A percentile compares a stretch with the other conserved stretches of the same genome.
Evolutionary conservation across 2,329 filamentous ascomycete genomes (phyloP).

Genomic region (Pestalotiopsis sp.): DNA sequence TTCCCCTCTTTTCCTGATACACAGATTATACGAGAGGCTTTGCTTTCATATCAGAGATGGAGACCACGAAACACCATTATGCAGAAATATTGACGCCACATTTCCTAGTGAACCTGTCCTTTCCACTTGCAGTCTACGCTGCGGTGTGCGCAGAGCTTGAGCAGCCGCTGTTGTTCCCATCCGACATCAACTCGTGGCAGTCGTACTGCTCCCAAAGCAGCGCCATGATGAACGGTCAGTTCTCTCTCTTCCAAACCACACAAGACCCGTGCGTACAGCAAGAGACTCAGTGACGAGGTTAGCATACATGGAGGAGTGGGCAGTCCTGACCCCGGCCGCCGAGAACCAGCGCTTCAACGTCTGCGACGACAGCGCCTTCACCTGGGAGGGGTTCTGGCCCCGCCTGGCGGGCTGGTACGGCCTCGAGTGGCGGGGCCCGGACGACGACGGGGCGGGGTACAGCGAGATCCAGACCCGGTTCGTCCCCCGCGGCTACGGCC

Average conservation of each 20-base stretch:
- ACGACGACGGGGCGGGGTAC: conserved; percentile 15
- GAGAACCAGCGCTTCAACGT: conserved; percentile 52
- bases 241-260: not conserved
- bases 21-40: too few species aligned
- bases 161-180: conserved; percentile 44
- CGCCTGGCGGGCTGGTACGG: conserved; percentile 47
- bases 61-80: too few species aligned
- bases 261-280: not conserved
- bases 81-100: not conserved
- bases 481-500: conserved; percentile 42
- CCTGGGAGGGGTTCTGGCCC: conserved; percentile 51
- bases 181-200: conserved; percentile 47
- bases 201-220: conserved; percentile 10
- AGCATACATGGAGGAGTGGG: conserved; percentile 52
- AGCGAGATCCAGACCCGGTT: conserved; percentile 14
- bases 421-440: conserved; percentile 37
- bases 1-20: not conserved
- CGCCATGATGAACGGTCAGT: conserved; percentile 43
- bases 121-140: conserved; percentile 52
- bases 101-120: conserved; percentile 44
- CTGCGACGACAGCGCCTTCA: conserved; percentile 44
- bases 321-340: conserved; percentile 41
- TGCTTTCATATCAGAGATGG: too few species aligned
- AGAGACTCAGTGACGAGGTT: not conserved
- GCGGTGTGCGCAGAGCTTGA: conserved; percentile 45